Evolutionary conservation across 495 filamentous ascomycete genomes (phyloP), one percentile per base, ranked within the genome.

Genomic region (Jackrogersella minutella): DNA sequence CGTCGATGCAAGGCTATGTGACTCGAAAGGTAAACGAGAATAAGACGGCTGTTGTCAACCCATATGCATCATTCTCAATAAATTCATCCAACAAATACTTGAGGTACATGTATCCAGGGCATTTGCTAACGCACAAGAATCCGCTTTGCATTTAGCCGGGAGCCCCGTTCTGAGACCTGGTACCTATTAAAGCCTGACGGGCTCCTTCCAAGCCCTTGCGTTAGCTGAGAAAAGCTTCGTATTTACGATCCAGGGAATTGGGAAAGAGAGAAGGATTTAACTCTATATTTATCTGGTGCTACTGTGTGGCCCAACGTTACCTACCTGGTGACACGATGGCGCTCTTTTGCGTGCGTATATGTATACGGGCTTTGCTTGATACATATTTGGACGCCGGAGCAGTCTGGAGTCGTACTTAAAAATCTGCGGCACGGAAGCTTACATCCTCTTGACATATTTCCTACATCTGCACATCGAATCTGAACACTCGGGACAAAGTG

Each of bases 161-260:
- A 17, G 14, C 16, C 46, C 50, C 41, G 10, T 49, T 30, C 63
- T 41, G 44, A 50, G 34, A 14, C 34, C 34, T 17, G 33, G 49
- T 53, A 31, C 14, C 21, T 17, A 46, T 46, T 21, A 46, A 24
- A 46, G 22, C 41, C 24, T 19, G 40, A 30, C 40, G 50, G 34
- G 14, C 26, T 19, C 26, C 40, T 56, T 40, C 39, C 33, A 33
- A 34, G 2, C 52, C 65, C 54, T 54, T 62, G 24, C 65, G 34
- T 62, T 68, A 52, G 51, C 14, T 24, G 33, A 44, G n/a, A 41
- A 47, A 43, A 53, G 16, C 37, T 53, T 62, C 57, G 44, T 57
- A 62, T 61, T 61, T 24, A 11, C 19, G 21, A 56, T 26, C 50
- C 51, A 53, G 41, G 53, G 21, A 43, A 21, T 58, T 31, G 58